A percentile compares a stretch with the other conserved stretches of the same genome.
These are phyloP conservation scores for Anacardium occidentale DNA, from an alignment of 345 rosid species.

Conservation along the genomic window DNA sequence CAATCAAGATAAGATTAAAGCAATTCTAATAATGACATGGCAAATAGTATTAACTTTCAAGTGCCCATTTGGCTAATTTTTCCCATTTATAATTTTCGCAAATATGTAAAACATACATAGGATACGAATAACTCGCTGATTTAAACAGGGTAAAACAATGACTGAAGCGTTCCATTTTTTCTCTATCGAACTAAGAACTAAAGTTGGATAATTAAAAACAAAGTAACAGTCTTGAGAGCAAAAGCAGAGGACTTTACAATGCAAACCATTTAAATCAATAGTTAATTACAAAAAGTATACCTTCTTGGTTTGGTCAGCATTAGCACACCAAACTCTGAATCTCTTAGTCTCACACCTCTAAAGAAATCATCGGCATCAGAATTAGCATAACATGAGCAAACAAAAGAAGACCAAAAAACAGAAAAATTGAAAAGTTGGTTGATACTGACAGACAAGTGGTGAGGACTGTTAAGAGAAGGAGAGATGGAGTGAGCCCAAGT, in stretches of 20 bases:
- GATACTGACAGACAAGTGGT: slow-evolving; percentile 35
- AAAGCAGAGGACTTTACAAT: not conserved
- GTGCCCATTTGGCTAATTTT: not conserved
- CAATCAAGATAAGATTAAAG: not conserved
- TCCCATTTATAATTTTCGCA: not conserved
- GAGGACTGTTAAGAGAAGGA: slow-evolving; percentile 40
- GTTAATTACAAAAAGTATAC: slow-evolving; percentile 23
- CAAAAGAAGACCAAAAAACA: not conserved
- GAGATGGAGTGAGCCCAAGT: slow-evolving; percentile 57
- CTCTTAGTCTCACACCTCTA: slow-evolving; percentile 40
- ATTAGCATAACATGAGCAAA: slow-evolving; percentile 6
- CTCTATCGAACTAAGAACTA: not conserved
- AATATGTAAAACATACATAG: too few relatives aligned
- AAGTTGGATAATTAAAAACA: not conserved
- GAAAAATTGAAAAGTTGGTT: not conserved
- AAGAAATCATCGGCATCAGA: slow-evolving; percentile 12
- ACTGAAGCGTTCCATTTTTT: not conserved
- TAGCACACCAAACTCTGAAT: slow-evolving; percentile 40
- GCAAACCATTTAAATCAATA: not conserved
- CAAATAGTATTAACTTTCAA: not conserved
- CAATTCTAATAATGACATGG: too few relatives aligned
- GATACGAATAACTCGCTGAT: not conserved
- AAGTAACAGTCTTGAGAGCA: not conserved
- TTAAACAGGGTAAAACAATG: not conserved
- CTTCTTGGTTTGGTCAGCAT: slow-evolving; percentile 48